A percentile compares a stretch with the other conserved stretches of the same genome.
Conservation (phyloP, 2,329 filamentous ascomycete genomes). For the Cytospora schulzeri region DNA sequence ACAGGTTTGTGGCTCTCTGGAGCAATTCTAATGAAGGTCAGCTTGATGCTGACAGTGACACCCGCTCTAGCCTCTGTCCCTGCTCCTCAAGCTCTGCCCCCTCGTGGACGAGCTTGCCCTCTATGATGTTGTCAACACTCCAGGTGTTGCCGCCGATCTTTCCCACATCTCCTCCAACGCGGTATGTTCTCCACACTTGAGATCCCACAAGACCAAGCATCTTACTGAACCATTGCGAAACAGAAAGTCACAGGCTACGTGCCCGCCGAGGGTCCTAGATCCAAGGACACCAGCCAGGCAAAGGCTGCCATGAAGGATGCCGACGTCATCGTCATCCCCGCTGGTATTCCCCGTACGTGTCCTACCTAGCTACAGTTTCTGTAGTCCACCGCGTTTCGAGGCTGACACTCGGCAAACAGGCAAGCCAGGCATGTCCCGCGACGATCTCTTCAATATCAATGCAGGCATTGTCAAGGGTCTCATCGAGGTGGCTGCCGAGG, state of each 20-base stretch:
- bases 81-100: constrained; percentile 89
- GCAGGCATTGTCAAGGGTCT: constrained; percentile 95
- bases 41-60: constrained; percentile 13
- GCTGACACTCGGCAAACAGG: constrained; percentile 54
- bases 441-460: constrained; percentile 99
- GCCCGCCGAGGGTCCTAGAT: constrained; percentile 66
- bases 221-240: constrained; percentile 20
- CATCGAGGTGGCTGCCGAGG: constrained; percentile 83
- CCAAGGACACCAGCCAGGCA: constrained; percentile 54
- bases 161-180: constrained; percentile 95
- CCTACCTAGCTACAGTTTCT: neutral
- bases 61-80: constrained; percentile 77
- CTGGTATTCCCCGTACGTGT: constrained; percentile 89
- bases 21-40: neutral
- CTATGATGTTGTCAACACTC: constrained; percentile 99
- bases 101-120: constrained; percentile 90
- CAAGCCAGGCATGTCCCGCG: constrained; percentile 99
- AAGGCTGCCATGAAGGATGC: constrained; percentile 88
- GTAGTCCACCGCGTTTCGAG: neutral
- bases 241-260: constrained; percentile 88
- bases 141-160: constrained; percentile 92
- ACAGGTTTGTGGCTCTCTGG: constrained; percentile 64
- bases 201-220: neutral
- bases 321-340: constrained; percentile 95
- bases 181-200: constrained; percentile 48